phyloP scores from a whole-genome alignment of 2,329 filamentous ascomycete genomes.

The Canariomyces notabilis region DNA sequence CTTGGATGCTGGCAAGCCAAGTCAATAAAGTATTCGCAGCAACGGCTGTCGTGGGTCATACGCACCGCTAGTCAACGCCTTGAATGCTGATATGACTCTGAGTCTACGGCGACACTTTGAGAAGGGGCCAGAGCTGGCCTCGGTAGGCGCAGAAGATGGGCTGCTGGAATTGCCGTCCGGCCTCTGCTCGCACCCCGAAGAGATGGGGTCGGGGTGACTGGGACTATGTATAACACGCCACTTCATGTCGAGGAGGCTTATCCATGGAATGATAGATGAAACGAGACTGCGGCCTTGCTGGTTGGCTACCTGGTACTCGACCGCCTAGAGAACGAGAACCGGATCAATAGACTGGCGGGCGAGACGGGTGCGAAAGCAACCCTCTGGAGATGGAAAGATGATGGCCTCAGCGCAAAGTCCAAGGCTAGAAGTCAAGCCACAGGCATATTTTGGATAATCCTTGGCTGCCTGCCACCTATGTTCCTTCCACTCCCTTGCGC shows the following conservation, averaged over 20 bases:
- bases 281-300: slow-evolving; percentile 7
- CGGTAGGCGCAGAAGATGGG: slow-evolving; percentile 6
- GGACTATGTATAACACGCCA: slow-evolving; percentile 21
- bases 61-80: slow-evolving; percentile 38
- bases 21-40: background rate
- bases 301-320: too few species aligned
- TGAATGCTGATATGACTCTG: slow-evolving; percentile 38
- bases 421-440: background rate
- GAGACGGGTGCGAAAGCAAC: background rate
- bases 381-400: background rate
- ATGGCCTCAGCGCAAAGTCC: background rate
- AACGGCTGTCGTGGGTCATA: background rate
- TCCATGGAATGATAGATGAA: slow-evolving; percentile 14
- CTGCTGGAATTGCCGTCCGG: slow-evolving; percentile 3
- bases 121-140: slow-evolving; percentile 24
- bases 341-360: background rate
- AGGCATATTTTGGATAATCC: background rate
- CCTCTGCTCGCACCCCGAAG: slow-evolving; percentile 3
- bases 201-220: slow-evolving; percentile 12
- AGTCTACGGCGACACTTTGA: slow-evolving; percentile 39
- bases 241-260: slow-evolving; percentile 24
- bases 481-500: too few species aligned
- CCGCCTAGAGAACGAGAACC: background rate
- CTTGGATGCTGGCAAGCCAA: slow-evolving; percentile 7
- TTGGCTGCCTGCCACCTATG: background rate